These are phyloP conservation scores for Rhizophora mangle DNA, from an alignment of 345 rosid genomes.

Conservation along the genomic window DNA sequence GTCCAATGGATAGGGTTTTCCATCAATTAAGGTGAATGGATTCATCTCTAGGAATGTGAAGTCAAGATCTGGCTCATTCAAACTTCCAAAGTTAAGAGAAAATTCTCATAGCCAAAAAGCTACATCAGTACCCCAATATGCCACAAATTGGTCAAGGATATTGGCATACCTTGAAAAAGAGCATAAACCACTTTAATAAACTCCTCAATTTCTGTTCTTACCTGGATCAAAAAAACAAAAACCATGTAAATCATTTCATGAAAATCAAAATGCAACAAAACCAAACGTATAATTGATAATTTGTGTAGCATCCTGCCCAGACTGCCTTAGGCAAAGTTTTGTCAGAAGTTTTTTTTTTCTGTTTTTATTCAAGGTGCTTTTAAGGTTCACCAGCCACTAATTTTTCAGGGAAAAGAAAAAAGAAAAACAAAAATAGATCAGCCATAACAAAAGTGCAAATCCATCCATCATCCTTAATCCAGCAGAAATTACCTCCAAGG, in stretches of 20 bases:
- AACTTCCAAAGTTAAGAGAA: slow-evolving; percentile 12
- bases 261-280: not conserved
- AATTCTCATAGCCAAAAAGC: slow-evolving; percentile 3
- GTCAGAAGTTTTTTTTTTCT: not conserved
- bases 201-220: slow-evolving; percentile 52
- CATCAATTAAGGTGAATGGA: slow-evolving; percentile 84
- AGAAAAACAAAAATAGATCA: not conserved
- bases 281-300: not conserved
- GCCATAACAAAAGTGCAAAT: slow-evolving; percentile 6
- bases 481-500: slow-evolving; percentile 67
- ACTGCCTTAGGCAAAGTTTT: not conserved
- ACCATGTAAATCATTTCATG: slow-evolving; percentile 4
- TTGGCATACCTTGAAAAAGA: slow-evolving; percentile 67
- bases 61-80: slow-evolving; percentile 64
- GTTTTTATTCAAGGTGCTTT: not conserved
- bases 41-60: slow-evolving; percentile 99
- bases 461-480: slow-evolving; percentile 4
- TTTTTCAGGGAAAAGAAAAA: not conserved
- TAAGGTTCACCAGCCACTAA: not conserved
- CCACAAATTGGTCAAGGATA: not conserved
- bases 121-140: not conserved
- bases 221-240: slow-evolving; percentile 32
- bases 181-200: slow-evolving; percentile 57
- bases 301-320: not conserved
- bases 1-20: slow-evolving; percentile 95